Conservation (phyloP, 164 flowering plant genomes). For the Vitis labrusca region DNA sequence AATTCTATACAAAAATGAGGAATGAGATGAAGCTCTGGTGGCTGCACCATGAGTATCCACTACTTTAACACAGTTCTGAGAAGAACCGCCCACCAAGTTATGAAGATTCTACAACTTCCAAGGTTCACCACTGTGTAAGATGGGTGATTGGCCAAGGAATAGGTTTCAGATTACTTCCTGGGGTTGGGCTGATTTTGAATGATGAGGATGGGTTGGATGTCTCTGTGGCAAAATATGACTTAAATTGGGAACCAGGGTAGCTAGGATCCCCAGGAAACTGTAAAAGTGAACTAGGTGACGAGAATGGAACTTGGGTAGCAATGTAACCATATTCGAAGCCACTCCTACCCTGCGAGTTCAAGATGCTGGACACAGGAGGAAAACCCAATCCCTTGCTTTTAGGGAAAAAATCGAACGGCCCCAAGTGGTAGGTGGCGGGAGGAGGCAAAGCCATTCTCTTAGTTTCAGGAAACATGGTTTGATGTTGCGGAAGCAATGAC, state of each 20-base stretch:
- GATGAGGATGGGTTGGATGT: background rate
- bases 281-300: constrained; percentile 12
- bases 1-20: too few species aligned
- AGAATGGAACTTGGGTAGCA: constrained; percentile 2
- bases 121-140: background rate
- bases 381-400: background rate
- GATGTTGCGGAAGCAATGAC: constrained; percentile 15
- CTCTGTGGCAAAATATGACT: constrained; percentile 6
- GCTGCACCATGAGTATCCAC: too few species aligned
- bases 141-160: constrained; percentile 1
- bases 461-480: constrained; percentile 1
- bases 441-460: background rate
- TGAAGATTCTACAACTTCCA: background rate
- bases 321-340: background rate
- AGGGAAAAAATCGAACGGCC: background rate
- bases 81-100: background rate
- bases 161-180: background rate
- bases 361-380: constrained; percentile 6
- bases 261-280: constrained; percentile 16
- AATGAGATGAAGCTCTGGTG: too few species aligned
- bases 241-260: constrained; percentile 1
- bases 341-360: background rate
- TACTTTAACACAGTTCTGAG: too few species aligned
- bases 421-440: background rate
- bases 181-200: background rate